Evolutionary conservation across 2,329 filamentous ascomycete genomes (phyloP), one percentile per base, ranked within the genome.

Genomic region (Colletotrichum orbiculare): DNA sequence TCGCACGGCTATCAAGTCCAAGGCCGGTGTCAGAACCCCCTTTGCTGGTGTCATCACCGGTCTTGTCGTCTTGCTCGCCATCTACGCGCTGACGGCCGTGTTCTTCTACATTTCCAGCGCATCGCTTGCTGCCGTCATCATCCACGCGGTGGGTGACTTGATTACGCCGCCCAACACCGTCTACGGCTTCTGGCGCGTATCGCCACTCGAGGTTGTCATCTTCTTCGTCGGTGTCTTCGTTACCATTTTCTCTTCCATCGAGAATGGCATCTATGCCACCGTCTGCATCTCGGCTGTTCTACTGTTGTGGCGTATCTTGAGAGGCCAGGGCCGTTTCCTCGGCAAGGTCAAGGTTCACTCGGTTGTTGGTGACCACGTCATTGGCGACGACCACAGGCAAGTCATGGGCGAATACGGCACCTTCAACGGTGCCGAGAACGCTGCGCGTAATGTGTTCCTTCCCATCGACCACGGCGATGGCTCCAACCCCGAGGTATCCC

Each of bases 111-210:
- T 98, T 64, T 93, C 95, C 0, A 91, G 85, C 66, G 88, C 94
- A 6, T 85, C 89, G 4, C 86, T 98, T 2, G 85, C 94, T 0
- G 96, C 89, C 34, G 93, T 98, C 73, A 97, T 98, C 69, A 97
- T 98, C 68, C 95, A 98, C 75, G 96, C 96, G 3, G 95, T 98
- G 2, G 92, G 92, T 63, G 95, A 98, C 75, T 81, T 99, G 60
- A 92, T 98, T 75, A 97, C 94, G 0, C 89, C 93, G 0, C 95
- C 95, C 5, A 94, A 97, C 75, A 94, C 91, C 0, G 86, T 98
- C 11, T 97, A 97, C 77, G 91, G 96, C 72, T 99, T 98, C 81
- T 99, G 95, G 95, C 87, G 89, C 46, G 92, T 97, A 6, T 96
- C 93, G 0, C 96, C 96, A 0, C 75, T 97, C 2, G 96, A 99